phyloP scores from a whole-genome alignment of 2,329 filamentous ascomycete genomes.

The Fusarium sarcochroum region DNA sequence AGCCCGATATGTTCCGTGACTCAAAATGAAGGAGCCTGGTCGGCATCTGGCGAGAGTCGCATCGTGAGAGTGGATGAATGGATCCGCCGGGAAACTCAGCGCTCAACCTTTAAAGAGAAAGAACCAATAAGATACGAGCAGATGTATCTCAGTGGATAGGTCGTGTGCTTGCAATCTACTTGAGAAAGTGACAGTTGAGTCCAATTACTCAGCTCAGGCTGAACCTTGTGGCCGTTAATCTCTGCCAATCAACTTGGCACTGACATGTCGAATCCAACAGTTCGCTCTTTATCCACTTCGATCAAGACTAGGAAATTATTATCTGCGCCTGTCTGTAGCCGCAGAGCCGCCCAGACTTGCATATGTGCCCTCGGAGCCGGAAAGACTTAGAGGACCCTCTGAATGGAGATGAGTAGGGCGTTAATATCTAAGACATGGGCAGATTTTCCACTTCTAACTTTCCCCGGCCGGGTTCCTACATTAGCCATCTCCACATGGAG shows the following conservation, averaged over 20 bases:
- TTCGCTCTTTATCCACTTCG: background rate
- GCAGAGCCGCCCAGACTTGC: constrained; percentile 23
- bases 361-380: constrained; percentile 30
- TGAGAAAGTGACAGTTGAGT: background rate
- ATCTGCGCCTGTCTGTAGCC: background rate
- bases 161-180: background rate
- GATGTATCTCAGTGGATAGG: background rate
- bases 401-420: constrained; percentile 27
- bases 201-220: background rate
- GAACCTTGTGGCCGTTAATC: constrained; percentile 1
- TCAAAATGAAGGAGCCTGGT: background rate
- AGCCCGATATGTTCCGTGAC: constrained; percentile 24
- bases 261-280: background rate
- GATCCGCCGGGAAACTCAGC: constrained; percentile 13
- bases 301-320: background rate
- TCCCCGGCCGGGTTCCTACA: constrained; percentile 24
- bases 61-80: background rate
- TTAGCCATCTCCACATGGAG: constrained; percentile 20
- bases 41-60: background rate
- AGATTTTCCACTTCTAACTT: background rate
- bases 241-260: background rate
- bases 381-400: constrained; percentile 2
- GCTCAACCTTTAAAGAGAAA: constrained; percentile 18
- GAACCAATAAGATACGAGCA: background rate
- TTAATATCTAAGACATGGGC: constrained; percentile 5